Evolutionary conservation across 768 basidiomycete species (phyloP).

Genomic region (Amanita jacksonii): DNA sequence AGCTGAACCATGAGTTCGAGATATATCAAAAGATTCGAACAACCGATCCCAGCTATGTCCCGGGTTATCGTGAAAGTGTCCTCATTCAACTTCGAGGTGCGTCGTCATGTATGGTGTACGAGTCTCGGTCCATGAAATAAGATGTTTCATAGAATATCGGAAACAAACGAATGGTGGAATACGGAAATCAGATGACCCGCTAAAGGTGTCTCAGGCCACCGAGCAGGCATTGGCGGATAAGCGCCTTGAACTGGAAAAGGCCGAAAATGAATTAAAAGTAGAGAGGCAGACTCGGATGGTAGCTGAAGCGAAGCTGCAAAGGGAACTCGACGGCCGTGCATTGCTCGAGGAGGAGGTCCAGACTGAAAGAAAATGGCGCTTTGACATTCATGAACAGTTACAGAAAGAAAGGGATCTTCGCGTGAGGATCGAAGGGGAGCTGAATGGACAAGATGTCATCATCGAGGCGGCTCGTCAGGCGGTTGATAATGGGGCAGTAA

Average conservation of each 20-base stretch:
- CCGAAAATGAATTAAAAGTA: neutral
- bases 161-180: neutral
- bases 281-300: neutral
- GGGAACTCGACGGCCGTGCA: neutral
- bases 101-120: too few relatives aligned
- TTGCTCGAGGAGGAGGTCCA: neutral
- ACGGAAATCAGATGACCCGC: neutral
- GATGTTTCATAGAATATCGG: neutral
- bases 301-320: neutral
- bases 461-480: neutral
- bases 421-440: neutral
- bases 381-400: neutral
- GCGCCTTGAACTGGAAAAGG: neutral
- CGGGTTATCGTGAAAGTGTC: neutral
- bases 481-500: neutral
- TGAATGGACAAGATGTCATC: neutral
- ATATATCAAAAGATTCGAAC: neutral
- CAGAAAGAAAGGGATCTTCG: neutral
- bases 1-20: neutral
- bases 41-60: neutral
- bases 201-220: neutral
- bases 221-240: neutral
- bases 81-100: too few relatives aligned
- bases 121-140: too few relatives aligned
- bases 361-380: neutral